Conservation (phyloP, 306 rosid genomes). For the Citrullus mucosospermus region DNA sequence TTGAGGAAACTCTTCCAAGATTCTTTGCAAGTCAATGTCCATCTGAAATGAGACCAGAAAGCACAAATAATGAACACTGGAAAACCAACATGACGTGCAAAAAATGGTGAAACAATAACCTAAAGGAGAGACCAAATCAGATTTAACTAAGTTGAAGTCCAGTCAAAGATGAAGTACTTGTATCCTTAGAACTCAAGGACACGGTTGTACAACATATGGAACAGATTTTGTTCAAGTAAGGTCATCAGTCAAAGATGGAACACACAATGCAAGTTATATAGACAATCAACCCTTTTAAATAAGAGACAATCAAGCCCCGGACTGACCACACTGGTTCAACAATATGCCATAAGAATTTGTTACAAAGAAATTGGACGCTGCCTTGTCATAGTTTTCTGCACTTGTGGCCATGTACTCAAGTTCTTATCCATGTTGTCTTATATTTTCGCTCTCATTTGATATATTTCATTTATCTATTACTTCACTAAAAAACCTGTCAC, state of each 20-base stretch:
- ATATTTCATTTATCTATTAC: not conserved
- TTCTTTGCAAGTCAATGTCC: conserved; percentile 33
- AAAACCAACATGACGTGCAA: not conserved
- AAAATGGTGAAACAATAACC: not conserved
- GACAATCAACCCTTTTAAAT: not conserved
- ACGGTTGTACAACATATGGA: too few species aligned
- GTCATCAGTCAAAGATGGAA: not conserved
- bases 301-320: not conserved
- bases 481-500: not conserved
- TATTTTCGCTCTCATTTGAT: not conserved
- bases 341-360: not conserved
- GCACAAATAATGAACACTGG: conserved; percentile 4
- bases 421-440: not conserved
- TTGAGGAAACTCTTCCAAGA: conserved; percentile 18
- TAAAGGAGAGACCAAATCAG: not conserved
- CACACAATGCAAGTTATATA: not conserved
- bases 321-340: not conserved
- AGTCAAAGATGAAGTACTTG: not conserved
- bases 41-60: conserved; percentile 35
- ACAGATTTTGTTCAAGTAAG: too few species aligned
- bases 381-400: not conserved
- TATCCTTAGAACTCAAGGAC: too few species aligned
- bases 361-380: not conserved
- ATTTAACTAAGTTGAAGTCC: not conserved
- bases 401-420: not conserved